Conservation (phyloP, 1,139 yeast species). For the Geotrichum siamense region DNA sequence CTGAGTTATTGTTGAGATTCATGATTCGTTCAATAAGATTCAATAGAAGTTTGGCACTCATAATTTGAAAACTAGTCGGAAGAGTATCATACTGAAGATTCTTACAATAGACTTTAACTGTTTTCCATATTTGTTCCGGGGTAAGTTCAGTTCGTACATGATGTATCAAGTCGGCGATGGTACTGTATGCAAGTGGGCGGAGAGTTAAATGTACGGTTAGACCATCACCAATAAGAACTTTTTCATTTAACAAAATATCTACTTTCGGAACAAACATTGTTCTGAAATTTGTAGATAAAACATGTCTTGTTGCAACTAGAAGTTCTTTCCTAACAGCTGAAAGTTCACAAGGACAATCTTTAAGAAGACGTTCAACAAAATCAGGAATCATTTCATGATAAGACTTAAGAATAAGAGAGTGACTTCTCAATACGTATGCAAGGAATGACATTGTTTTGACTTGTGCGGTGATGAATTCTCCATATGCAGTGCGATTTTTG, state of each 20-base stretch:
- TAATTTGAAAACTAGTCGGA: conserved; percentile 87
- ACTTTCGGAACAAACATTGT: conserved; percentile 77
- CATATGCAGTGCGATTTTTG: conserved; percentile 68
- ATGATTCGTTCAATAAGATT: conserved; percentile 85
- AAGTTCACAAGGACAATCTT: conserved; percentile 95
- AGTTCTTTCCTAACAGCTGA: conserved; percentile 90
- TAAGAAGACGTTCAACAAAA: conserved; percentile 72
- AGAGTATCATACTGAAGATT: conserved; percentile 75
- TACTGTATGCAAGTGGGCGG: conserved; percentile 83
- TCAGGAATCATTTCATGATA: conserved; percentile 75
- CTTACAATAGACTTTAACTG: conserved; percentile 75
- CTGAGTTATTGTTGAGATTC: conserved; percentile 73
- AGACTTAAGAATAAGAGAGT: conserved; percentile 56
- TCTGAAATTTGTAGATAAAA: conserved; percentile 81
- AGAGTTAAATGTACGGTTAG: conserved; percentile 84
- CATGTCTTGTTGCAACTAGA: conserved; percentile 90
- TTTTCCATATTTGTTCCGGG: conserved; percentile 79
- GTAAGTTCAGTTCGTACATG: conserved; percentile 82
- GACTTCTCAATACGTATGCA: conserved; percentile 88
- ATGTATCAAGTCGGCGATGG: conserved; percentile 93
- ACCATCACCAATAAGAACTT: conserved; percentile 86
- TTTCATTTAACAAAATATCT: conserved; percentile 76
- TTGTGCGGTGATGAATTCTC: conserved; percentile 90
- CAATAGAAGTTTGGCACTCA: conserved; percentile 88
- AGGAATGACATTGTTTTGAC: conserved; percentile 94